Evolutionary conservation across 2,329 filamentous ascomycete genomes (phyloP).

Genomic region (Fusarium multiceps): DNA sequence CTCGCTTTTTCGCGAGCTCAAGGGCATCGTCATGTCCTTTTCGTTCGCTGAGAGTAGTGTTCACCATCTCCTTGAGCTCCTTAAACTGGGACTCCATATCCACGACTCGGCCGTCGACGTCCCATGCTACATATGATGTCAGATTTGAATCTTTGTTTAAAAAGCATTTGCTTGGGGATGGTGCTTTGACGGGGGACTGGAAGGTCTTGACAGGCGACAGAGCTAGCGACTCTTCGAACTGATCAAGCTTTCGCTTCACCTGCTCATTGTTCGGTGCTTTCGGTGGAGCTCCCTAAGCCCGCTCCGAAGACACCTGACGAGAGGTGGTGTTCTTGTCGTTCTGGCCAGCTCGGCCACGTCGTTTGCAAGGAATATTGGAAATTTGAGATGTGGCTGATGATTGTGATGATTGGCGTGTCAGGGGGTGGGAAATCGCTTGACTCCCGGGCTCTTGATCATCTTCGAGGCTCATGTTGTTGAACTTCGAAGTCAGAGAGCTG

Average conservation of each 20-base stretch:
- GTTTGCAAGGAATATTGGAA: slow-evolving; percentile 47
- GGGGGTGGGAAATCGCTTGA: slow-evolving; percentile 61
- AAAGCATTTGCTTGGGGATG: slow-evolving; percentile 64
- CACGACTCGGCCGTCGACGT: slow-evolving; percentile 80
- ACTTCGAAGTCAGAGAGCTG: slow-evolving; percentile 56
- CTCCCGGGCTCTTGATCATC: slow-evolving; percentile 49
- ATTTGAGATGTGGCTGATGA: slow-evolving; percentile 38
- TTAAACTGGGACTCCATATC: slow-evolving; percentile 81
- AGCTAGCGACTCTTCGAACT: slow-evolving; percentile 49
- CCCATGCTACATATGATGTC: slow-evolving; percentile 74
- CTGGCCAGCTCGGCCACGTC: slow-evolving; percentile 40
- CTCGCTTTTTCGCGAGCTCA: slow-evolving; percentile 77
- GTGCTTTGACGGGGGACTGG: slow-evolving; percentile 54
- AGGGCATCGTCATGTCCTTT: slow-evolving; percentile 79
- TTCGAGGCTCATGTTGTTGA: slow-evolving; percentile 55
- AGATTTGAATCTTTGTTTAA: slow-evolving; percentile 81
- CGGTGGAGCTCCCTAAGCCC: slow-evolving; percentile 49
- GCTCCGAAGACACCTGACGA: slow-evolving; percentile 36
- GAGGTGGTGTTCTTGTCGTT: slow-evolving; percentile 26
- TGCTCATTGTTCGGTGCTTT: slow-evolving; percentile 50
- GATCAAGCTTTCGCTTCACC: slow-evolving; percentile 48
- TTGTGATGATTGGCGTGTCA: slow-evolving; percentile 41
- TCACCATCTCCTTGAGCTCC: slow-evolving; percentile 77
- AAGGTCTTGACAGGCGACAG: slow-evolving; percentile 50
- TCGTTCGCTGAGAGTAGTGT: slow-evolving; percentile 73